Conservation (phyloP, 2,329 filamentous ascomycete species). For the Aspergillus ustus region DNA sequence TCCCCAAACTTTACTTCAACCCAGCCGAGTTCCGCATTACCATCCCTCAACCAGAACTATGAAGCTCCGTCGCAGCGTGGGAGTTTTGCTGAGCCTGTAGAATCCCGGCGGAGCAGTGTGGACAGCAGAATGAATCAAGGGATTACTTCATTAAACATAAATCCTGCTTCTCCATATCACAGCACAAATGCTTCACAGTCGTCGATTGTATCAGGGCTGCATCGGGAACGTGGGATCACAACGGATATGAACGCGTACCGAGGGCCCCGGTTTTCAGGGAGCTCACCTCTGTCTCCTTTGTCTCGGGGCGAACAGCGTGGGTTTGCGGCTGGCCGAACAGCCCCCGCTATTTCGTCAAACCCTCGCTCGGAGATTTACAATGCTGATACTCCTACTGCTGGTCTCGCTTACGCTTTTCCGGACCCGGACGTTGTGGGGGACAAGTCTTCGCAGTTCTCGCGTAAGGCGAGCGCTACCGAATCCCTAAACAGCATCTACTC, state of each 20-base stretch:
- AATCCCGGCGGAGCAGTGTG: slow-evolving; percentile 55
- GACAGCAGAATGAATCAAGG: slow-evolving; percentile 56
- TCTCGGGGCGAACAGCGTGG: slow-evolving; percentile 47
- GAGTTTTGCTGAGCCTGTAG: slow-evolving; percentile 47
- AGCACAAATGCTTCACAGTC: slow-evolving; percentile 53
- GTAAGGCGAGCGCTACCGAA: slow-evolving; percentile 52
- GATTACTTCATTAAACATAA: slow-evolving; percentile 53
- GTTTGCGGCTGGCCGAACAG: slow-evolving; percentile 52
- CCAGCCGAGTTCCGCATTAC: slow-evolving; percentile 52
- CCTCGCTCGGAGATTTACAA: slow-evolving; percentile 56
- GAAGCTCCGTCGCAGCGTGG: slow-evolving; percentile 54
- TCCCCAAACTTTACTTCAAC: slow-evolving; percentile 44
- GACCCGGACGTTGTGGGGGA: slow-evolving; percentile 50
- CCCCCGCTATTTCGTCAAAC: slow-evolving; percentile 54
- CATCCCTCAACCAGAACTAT: slow-evolving; percentile 64
- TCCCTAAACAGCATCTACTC: slow-evolving; percentile 54
- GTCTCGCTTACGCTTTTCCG: slow-evolving; percentile 57
- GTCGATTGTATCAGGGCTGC: slow-evolving; percentile 49
- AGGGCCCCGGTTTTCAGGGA: slow-evolving; percentile 46
- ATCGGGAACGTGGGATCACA: slow-evolving; percentile 49
- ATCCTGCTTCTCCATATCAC: slow-evolving; percentile 53
- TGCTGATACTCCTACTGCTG: slow-evolving; percentile 54
- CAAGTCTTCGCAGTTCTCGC: slow-evolving; percentile 43
- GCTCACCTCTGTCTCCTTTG: slow-evolving; percentile 47
- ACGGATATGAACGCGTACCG: slow-evolving; percentile 44